Evolutionary conservation across 176 grass and related monocot genomes (phyloP).

Genomic region (Cymbopogon citratus): DNA sequence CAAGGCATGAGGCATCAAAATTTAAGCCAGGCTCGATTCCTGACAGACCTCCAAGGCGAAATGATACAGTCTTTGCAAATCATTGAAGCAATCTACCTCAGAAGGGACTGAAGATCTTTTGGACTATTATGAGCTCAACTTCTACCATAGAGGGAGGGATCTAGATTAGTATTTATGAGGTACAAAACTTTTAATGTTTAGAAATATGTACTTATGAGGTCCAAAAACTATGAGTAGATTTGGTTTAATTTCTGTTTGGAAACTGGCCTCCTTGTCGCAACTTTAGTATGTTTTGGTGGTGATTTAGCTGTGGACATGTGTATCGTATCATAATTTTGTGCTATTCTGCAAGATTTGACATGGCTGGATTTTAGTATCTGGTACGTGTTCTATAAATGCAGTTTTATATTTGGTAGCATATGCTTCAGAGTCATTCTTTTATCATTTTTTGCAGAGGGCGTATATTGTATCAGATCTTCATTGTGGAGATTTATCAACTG

Average conservation of each 20-base stretch:
- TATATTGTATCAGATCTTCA: conserved; percentile 22
- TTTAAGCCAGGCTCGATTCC: conserved; percentile 89
- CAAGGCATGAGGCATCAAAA: conserved; percentile 88
- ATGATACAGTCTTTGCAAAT: conserved; percentile 67
- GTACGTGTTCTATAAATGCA: neutral
- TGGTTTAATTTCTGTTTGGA: conserved; percentile 7
- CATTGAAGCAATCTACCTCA: conserved; percentile 25
- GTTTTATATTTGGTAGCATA: neutral
- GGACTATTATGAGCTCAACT: neutral
- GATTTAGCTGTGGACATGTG: conserved; percentile 18
- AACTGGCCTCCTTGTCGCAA: conserved; percentile 1
- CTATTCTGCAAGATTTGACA: neutral
- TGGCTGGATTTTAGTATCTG: neutral
- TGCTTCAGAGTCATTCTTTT: conserved; percentile 23
- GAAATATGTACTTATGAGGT: conserved; percentile 25
- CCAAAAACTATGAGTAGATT: conserved; percentile 16
- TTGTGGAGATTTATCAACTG: conserved; percentile 24
- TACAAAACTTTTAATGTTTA: conserved; percentile 31
- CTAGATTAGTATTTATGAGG: conserved; percentile 36
- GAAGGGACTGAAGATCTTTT: neutral
- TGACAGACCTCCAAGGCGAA: conserved; percentile 81
- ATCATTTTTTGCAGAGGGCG: conserved; percentile 32
- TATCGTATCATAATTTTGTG: conserved; percentile 7
- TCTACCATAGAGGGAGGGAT: conserved; percentile 10
- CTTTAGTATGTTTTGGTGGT: conserved; percentile 5